Evolutionary conservation across 768 basidiomycete genomes (phyloP).

Genomic region (Myochromella boudieri): DNA sequence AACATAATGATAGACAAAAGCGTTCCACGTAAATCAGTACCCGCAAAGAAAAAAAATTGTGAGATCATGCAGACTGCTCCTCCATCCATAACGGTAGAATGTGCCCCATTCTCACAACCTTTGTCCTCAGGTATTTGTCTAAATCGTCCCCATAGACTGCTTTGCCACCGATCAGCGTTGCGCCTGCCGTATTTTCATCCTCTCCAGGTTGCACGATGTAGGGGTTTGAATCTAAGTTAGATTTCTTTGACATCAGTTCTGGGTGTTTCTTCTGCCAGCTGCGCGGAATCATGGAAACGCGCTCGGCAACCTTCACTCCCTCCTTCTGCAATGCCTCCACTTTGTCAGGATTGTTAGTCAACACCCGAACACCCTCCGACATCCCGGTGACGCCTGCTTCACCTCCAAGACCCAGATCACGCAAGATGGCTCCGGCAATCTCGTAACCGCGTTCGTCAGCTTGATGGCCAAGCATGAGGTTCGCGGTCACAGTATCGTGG

Average conservation of each 20-base stretch:
- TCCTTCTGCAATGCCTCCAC: conserved; percentile 84
- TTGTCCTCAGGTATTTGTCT: conserved; percentile 94
- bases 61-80: conserved; percentile 27
- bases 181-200: conserved; percentile 52
- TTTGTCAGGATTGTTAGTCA: conserved; percentile 99
- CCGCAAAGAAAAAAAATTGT: conserved; percentile 9
- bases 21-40: background rate
- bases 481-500: conserved; percentile 98
- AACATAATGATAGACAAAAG: background rate
- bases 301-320: conserved; percentile 76
- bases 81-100: conserved; percentile 67
- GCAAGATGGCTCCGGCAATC: conserved; percentile 85
- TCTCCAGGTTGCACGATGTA: conserved; percentile 23
- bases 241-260: conserved; percentile 25
- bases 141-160: conserved; percentile 80
- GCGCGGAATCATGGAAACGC: conserved; percentile 92
- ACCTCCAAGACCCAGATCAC: conserved; percentile 77
- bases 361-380: conserved; percentile 62
- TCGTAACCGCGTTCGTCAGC: conserved; percentile 95
- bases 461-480: conserved; percentile 89
- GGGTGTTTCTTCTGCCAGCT: conserved; percentile 66
- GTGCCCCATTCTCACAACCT: conserved; percentile 97
- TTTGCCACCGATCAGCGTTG: conserved; percentile 79
- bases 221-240: conserved; percentile 14
- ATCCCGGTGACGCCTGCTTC: conserved; percentile 28